Conservation (phyloP, 495 filamentous ascomycete species). For the Penicillium argentinense region DNA sequence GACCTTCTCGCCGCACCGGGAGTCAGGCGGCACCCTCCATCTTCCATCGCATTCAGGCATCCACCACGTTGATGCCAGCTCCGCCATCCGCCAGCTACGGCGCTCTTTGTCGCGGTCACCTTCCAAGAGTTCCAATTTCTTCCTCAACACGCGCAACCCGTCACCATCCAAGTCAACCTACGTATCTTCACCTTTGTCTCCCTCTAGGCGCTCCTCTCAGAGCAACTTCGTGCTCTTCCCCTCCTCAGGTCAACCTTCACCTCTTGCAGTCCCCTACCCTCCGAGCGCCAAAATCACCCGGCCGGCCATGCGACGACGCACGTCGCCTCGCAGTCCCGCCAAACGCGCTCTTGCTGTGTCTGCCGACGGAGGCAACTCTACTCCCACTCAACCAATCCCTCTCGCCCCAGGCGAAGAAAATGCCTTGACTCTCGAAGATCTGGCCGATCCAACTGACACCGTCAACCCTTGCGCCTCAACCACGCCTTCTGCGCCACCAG, state of each 20-base stretch:
- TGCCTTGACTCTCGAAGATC: slow-evolving; percentile 27
- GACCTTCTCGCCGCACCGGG: slow-evolving; percentile 54
- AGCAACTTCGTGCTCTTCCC: slow-evolving; percentile 50
- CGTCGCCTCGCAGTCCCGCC: slow-evolving; percentile 71
- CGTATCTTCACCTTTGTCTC: slow-evolving; percentile 53
- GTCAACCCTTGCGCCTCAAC: slow-evolving; percentile 39
- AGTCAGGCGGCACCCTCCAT: slow-evolving; percentile 76
- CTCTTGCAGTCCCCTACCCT: slow-evolving; percentile 54
- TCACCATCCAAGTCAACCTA: slow-evolving; percentile 52
- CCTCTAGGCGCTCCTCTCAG: slow-evolving; percentile 45
- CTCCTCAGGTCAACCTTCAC: slow-evolving; percentile 46
- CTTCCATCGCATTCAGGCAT: slow-evolving; percentile 79
- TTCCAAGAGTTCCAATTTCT: slow-evolving; percentile 71
- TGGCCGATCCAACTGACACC: slow-evolving; percentile 16
- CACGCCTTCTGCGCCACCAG: slow-evolving; percentile 29
- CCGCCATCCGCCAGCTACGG: slow-evolving; percentile 73
- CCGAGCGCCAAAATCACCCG: slow-evolving; percentile 50
- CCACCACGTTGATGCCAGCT: slow-evolving; percentile 74
- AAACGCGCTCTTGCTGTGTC: slow-evolving; percentile 72
- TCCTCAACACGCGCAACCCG: slow-evolving; percentile 56
- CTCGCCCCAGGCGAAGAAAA: slow-evolving; percentile 58
- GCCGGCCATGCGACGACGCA: slow-evolving; percentile 52
- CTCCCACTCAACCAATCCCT: slow-evolving; percentile 40
- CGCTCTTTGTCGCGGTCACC: slow-evolving; percentile 85
- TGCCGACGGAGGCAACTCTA: slow-evolving; percentile 67